Conservation (phyloP, 2,329 filamentous ascomycete genomes). For the Epicoccum nigrum region DNA sequence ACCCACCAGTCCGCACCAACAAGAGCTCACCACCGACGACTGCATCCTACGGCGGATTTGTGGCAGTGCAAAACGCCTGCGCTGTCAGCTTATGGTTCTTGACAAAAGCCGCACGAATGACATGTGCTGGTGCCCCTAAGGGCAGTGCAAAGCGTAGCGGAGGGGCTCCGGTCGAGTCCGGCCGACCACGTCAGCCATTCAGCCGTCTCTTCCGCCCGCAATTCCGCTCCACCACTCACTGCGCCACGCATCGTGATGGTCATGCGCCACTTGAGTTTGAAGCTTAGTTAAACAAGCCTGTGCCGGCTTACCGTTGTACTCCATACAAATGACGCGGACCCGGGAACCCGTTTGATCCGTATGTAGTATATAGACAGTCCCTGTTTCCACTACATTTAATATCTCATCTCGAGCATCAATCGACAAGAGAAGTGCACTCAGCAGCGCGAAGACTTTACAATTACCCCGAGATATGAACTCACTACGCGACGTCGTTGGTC, state of each 20-base stretch:
- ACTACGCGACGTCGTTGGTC: slow-evolving; percentile 13
- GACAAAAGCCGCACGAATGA: slow-evolving; percentile 12
- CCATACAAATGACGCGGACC: slow-evolving; percentile 8
- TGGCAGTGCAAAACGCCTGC: slow-evolving; percentile 4
- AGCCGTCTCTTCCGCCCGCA: slow-evolving; percentile 15
- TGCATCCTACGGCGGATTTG: slow-evolving; percentile 2
- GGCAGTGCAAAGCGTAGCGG: slow-evolving; percentile 4
- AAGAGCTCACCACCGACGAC: not conserved
- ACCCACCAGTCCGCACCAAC: not conserved
- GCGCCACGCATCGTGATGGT: slow-evolving; percentile 11
- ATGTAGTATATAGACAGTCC: slow-evolving; percentile 6
- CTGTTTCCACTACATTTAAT: not conserved
- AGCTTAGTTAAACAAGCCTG: slow-evolving; percentile 13
- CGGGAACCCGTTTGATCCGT: slow-evolving; percentile 7
- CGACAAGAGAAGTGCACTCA: not conserved
- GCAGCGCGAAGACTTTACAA: not conserved
- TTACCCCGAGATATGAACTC: slow-evolving; percentile 1
- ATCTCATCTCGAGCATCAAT: too few relatives aligned
- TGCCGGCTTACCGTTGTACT: slow-evolving; percentile 6
- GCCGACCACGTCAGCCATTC: slow-evolving; percentile 5
- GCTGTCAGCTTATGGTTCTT: slow-evolving; percentile 4
- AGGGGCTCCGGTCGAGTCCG: slow-evolving; percentile 6
- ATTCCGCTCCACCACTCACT: slow-evolving; percentile 15
- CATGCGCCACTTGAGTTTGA: slow-evolving; percentile 5
- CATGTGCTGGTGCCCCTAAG: not conserved